These are phyloP conservation scores for Coniochaeta sp. DNA, from an alignment of 2,329 filamentous ascomycete species.

Conservation along the genomic window DNA sequence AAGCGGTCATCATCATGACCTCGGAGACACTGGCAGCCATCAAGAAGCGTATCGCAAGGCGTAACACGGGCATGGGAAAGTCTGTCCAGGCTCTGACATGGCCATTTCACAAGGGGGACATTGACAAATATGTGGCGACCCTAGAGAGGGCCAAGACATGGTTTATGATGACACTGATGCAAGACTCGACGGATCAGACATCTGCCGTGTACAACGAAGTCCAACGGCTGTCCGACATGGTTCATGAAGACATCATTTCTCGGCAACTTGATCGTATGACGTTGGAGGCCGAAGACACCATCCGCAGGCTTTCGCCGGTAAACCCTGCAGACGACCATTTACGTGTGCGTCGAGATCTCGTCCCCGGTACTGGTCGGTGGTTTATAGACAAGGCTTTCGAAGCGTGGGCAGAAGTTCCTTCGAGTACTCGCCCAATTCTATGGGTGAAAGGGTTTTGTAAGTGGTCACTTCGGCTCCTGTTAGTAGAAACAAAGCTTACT, in stretches of 20 bases:
- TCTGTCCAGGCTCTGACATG: slow-evolving; percentile 9
- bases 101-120: slow-evolving; percentile 12
- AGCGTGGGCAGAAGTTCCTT: slow-evolving; percentile 8
- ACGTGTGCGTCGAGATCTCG: slow-evolving; percentile 8
- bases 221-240: slow-evolving; percentile 10
- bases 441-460: slow-evolving; percentile 18
- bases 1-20: slow-evolving; percentile 14
- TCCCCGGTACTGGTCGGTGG: slow-evolving; percentile 13
- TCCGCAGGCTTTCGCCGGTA: slow-evolving; percentile 13
- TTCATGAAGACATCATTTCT: slow-evolving; percentile 14
- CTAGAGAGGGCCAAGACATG: slow-evolving; percentile 16
- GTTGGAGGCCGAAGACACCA: slow-evolving; percentile 8
- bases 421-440: slow-evolving; percentile 9
- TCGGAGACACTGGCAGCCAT: slow-evolving; percentile 13
- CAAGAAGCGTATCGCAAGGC: slow-evolving; percentile 8
- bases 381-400: slow-evolving; percentile 10
- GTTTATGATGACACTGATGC: slow-evolving; percentile 17
- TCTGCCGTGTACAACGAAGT: slow-evolving; percentile 12
- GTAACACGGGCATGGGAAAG: slow-evolving; percentile 8
- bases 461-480: background rate
- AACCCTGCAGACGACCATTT: slow-evolving; percentile 9
- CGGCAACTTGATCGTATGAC: slow-evolving; percentile 9
- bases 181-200: slow-evolving; percentile 12
- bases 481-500: background rate
- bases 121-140: slow-evolving; percentile 13